phyloP scores from a whole-genome alignment of 768 basidiomycete species.

The Leccinum truebloodii region DNA sequence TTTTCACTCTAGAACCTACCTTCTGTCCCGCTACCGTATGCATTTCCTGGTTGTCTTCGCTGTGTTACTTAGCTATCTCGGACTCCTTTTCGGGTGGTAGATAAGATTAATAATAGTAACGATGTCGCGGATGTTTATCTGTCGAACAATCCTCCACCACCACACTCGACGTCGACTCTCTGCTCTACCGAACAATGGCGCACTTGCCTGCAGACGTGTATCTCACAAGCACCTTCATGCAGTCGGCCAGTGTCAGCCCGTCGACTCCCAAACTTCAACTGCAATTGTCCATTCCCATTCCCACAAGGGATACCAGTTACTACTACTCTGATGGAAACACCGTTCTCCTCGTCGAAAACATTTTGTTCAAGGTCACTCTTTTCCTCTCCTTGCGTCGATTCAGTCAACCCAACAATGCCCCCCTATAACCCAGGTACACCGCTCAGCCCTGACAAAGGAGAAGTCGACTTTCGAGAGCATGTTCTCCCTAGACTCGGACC shows the following conservation, averaged over 20 bases:
- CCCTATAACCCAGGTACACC: constrained; percentile 35
- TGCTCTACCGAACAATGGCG: constrained; percentile 27
- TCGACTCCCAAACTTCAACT: constrained; percentile 37
- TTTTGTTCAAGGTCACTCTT: constrained; percentile 48
- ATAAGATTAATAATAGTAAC: constrained; percentile 12
- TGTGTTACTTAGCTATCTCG: constrained; percentile 25
- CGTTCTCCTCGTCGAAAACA: constrained; percentile 44
- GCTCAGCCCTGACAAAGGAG: constrained; percentile 45
- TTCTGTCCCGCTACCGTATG: constrained; percentile 21
- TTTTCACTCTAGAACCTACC: constrained; percentile 21
- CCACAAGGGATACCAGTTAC: constrained; percentile 40
- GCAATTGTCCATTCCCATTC: constrained; percentile 35
- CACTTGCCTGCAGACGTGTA: constrained; percentile 35
- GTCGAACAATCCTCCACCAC: constrained; percentile 19
- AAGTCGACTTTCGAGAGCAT: constrained; percentile 48
- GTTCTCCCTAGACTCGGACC: constrained; percentile 43
- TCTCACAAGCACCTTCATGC: constrained; percentile 35
- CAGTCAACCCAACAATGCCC: constrained; percentile 22
- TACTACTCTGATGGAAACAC: constrained; percentile 43
- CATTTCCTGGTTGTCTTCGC: constrained; percentile 26
- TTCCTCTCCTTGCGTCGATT: constrained; percentile 9
- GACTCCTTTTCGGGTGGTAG: constrained; percentile 9
- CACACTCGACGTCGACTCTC: constrained; percentile 4
- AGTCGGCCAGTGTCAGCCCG: constrained; percentile 32
- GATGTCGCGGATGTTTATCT: constrained; percentile 16